Evolutionary conservation across 2,329 filamentous ascomycete genomes (phyloP).

Genomic region (Rutstroemia sp.): DNA sequence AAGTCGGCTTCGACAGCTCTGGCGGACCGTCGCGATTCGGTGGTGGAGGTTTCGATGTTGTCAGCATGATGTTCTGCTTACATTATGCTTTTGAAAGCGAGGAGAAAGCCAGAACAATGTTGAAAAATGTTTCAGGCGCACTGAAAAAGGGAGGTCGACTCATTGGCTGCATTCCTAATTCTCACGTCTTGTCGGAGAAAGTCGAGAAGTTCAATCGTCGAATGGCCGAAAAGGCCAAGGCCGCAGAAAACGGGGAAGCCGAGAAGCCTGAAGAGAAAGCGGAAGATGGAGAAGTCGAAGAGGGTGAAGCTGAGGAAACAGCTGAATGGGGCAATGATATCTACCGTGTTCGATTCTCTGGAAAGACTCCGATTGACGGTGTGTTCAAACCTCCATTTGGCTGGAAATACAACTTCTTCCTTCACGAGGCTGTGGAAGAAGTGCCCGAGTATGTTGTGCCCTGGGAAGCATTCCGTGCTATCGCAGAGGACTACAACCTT

Average conservation of each 20-base stretch:
- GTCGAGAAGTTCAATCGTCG: slow-evolving; percentile 71
- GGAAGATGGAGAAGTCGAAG: slow-evolving; percentile 42
- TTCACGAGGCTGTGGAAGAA: slow-evolving; percentile 92
- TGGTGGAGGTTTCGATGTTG: slow-evolving; percentile 84
- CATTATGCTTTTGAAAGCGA: slow-evolving; percentile 97
- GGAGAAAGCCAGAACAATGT: slow-evolving; percentile 82
- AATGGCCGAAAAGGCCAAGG: slow-evolving; percentile 33
- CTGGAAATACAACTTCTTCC: slow-evolving; percentile 97
- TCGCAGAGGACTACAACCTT: slow-evolving; percentile 94
- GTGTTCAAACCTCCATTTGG: slow-evolving; percentile 91
- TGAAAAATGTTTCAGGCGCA: slow-evolving; percentile 82
- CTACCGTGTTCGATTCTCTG: slow-evolving; percentile 84
- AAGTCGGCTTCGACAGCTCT: slow-evolving; percentile 74
- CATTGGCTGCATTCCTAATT: slow-evolving; percentile 94
- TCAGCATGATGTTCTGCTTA: slow-evolving; percentile 99
- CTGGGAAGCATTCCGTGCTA: slow-evolving; percentile 92
- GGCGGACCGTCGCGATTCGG: slow-evolving; percentile 61
- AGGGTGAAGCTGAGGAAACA: slow-evolving; percentile 54
- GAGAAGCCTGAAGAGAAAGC: slow-evolving; percentile 33
- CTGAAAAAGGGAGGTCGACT: slow-evolving; percentile 93
- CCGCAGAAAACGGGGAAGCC: slow-evolving; percentile 27
- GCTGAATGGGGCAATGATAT: slow-evolving; percentile 91
- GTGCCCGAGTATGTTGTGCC: slow-evolving; percentile 97
- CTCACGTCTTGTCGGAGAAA: slow-evolving; percentile 73
- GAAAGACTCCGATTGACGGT: slow-evolving; percentile 74